phyloP scores from a whole-genome alignment of 805 yeast genomes.

The Candida ficus region DNA sequence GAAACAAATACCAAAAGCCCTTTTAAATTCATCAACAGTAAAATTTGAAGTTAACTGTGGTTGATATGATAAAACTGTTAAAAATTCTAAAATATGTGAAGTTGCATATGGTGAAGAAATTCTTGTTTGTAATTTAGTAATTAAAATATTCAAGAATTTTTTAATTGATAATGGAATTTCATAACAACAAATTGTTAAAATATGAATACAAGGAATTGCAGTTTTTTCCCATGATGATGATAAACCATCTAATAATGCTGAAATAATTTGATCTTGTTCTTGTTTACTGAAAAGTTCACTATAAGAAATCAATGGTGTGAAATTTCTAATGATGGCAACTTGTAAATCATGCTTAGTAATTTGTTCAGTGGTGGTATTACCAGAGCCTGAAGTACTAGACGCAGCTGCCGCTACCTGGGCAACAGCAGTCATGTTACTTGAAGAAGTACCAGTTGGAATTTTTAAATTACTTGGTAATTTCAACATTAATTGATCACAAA shows the following conservation, averaged over 20 bases:
- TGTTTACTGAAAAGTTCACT: constrained; percentile 45
- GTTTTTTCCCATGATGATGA: constrained; percentile 76
- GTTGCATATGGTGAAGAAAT: constrained; percentile 65
- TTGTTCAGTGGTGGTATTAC: constrained; percentile 7
- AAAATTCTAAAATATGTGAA: constrained; percentile 71
- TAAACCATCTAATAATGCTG: constrained; percentile 54
- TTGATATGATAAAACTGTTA: constrained; percentile 58
- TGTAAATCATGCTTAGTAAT: constrained; percentile 58
- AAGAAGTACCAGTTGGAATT: constrained; percentile 30
- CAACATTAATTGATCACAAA: constrained; percentile 57
- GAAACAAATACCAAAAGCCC: constrained; percentile 81
- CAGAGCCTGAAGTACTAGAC: background rate
- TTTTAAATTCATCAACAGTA: constrained; percentile 68
- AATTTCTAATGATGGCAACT: constrained; percentile 55
- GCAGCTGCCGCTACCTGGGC: background rate
- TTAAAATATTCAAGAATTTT: constrained; percentile 59
- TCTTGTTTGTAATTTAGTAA: constrained; percentile 70
- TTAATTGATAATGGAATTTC: constrained; percentile 73
- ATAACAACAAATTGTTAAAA: constrained; percentile 71
- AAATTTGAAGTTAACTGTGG: constrained; percentile 67
- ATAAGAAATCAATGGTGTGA: constrained; percentile 61
- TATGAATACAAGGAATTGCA: constrained; percentile 72
- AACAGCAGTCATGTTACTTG: background rate
- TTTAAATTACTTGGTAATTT: constrained; percentile 38
- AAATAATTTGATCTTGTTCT: constrained; percentile 61